Base-by-base conservation (phyloP, 345 rosid genomes). In the Citrus reticulata region DNA sequence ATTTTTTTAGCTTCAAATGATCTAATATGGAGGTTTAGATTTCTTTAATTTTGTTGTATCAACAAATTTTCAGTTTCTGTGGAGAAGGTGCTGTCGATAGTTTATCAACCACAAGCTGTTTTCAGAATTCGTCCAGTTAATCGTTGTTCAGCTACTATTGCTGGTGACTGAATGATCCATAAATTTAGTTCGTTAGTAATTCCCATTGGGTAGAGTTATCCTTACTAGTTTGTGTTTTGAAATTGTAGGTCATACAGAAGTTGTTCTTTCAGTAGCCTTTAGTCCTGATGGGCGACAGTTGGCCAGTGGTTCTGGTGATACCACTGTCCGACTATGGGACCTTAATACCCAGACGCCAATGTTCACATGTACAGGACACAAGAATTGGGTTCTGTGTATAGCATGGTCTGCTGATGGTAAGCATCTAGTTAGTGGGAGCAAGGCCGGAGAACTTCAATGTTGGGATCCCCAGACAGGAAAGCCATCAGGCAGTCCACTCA, bases 241-340 rank as follows among this genome's bases (percentile, higher is more conserved):
- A 19, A 58, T 16, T 74, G 9, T 84, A 93, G 98, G 98, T 83
- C 99, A 93, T 39, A 73, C 88, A 3, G 98, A 94, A 86, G 95
- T 98, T 79, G 95, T 94, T 42, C 97, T 94, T 79, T 90, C 95
- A 62, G 97, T 97, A 76, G 90, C 98, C 24, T 94, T 94, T 80
- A 93, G 98, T 86, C 99, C 98, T 57, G 98, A 97, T 58, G 97
- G 99, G 69, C 84, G 86, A 57, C 95, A 88, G 24, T 86, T 97
- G 88, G 99, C 98, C 4, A 97, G 98, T 89, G 98, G 98, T 74
- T 97, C 98, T 7, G 98, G 98, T 75, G 99, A 97, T 83, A 92
- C 98, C 62, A 93, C 97, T 59, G 98, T 97, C 80, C 89, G 98
- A 72, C 82, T 97, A 63, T 97, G 98, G 98, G 99, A 97, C 89